Percentiles rank a stretch among this genome's conserved stretches.
These are phyloP conservation scores for Nitzschia putrida DNA, from an alignment of 108 stramenopile genomes.

Conservation along the genomic window DNA sequence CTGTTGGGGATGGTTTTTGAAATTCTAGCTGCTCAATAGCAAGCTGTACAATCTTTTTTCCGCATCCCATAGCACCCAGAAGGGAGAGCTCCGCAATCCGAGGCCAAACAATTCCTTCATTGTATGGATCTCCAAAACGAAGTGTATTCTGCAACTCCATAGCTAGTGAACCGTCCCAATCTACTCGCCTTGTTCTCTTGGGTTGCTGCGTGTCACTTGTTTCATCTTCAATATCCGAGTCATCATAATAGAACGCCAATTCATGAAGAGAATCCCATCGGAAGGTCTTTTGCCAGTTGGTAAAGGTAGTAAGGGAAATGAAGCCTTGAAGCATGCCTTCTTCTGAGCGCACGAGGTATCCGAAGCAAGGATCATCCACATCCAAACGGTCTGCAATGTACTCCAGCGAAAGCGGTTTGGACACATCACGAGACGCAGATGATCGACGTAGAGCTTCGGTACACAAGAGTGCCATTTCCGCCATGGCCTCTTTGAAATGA, in stretches of 20 bases:
- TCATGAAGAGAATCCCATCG: conserved; percentile 89
- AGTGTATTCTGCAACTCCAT: conserved; percentile 67
- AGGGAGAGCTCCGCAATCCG: conserved; percentile 87
- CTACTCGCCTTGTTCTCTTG: conserved; percentile 50
- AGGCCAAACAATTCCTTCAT: conserved; percentile 92
- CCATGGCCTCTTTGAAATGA: conserved; percentile 77
- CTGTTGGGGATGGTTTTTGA: conserved; percentile 45
- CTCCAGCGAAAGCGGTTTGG: conserved; percentile 85
- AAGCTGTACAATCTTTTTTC: conserved; percentile 67
- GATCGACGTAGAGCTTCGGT: conserved; percentile 83
- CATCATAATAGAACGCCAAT: conserved; percentile 72
- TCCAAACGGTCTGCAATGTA: conserved; percentile 93
- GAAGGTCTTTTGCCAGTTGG: conserved; percentile 85
- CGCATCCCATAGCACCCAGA: conserved; percentile 79
- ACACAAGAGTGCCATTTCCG: conserved; percentile 84
- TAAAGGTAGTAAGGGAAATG: conserved; percentile 86
- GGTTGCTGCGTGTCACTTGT: neutral
- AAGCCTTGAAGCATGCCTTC: conserved; percentile 89
- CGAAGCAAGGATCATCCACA: conserved; percentile 87
- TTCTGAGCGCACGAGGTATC: conserved; percentile 69
- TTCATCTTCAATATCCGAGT: conserved; percentile 31
- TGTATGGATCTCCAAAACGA: conserved; percentile 82
- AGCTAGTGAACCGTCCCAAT: conserved; percentile 65
- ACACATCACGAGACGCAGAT: conserved; percentile 13
- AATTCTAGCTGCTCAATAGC: conserved; percentile 81